Evolutionary conservation across 495 filamentous ascomycete genomes (phyloP).

Genomic region (Aspergillus olivimuriae): DNA sequence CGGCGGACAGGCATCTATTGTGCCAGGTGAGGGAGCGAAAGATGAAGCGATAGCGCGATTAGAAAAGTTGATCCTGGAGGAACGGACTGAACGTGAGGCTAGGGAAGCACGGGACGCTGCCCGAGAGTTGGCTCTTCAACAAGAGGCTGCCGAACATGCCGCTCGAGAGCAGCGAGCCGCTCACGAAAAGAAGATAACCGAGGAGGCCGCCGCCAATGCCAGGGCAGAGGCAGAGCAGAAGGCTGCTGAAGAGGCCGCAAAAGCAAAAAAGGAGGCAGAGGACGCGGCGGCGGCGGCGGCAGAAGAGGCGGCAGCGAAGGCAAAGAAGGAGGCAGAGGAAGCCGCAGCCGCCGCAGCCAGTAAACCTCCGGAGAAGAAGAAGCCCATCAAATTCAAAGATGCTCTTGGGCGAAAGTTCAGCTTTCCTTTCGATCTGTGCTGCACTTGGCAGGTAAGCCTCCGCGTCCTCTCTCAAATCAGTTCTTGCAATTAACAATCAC

Average conservation of each 20-base stretch:
- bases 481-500: too few species aligned
- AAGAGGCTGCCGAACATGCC: slow-evolving; percentile 46
- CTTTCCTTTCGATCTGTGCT: slow-evolving; percentile 75
- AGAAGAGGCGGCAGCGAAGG: slow-evolving; percentile 17
- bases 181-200: slow-evolving; percentile 35
- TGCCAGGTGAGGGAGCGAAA: slow-evolving; percentile 33
- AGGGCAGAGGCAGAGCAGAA: slow-evolving; percentile 46
- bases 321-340: slow-evolving; percentile 15
- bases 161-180: slow-evolving; percentile 44
- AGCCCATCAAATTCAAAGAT: slow-evolving; percentile 78
- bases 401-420: slow-evolving; percentile 80
- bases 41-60: slow-evolving; percentile 48
- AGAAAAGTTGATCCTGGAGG: slow-evolving; percentile 46
- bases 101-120: slow-evolving; percentile 40
- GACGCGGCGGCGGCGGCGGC: slow-evolving; percentile 28
- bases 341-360: slow-evolving; percentile 22
- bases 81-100: slow-evolving; percentile 37
- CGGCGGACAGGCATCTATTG: slow-evolving; percentile 17
- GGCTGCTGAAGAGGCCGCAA: slow-evolving; percentile 29
- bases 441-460: slow-evolving; percentile 72
- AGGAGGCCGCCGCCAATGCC: slow-evolving; percentile 34
- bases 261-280: slow-evolving; percentile 25
- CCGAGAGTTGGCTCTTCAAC: slow-evolving; percentile 28
- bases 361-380: slow-evolving; percentile 45
- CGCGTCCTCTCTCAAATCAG: too few species aligned